phyloP scores from a whole-genome alignment of 2,329 filamentous ascomycete species.

The Aureobasidium sp. region DNA sequence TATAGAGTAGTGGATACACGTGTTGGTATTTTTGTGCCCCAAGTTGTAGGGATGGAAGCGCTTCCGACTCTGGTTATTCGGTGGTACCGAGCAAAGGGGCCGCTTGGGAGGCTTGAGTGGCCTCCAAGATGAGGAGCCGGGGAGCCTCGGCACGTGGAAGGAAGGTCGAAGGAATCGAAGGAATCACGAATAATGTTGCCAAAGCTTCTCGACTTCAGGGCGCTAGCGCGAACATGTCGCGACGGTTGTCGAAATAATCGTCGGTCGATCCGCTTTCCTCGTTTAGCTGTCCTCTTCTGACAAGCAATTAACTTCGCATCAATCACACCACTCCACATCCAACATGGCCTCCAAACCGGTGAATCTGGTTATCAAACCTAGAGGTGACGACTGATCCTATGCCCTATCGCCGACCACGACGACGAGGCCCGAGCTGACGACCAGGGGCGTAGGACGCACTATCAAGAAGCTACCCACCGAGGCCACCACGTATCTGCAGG shows the following conservation, averaged over 20 bases:
- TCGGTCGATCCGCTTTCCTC: background rate
- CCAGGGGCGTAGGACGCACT: conserved; percentile 46
- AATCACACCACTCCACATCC: background rate
- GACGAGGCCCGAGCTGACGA: conserved; percentile 3
- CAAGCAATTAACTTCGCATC: background rate
- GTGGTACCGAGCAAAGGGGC: background rate
- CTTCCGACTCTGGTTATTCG: background rate
- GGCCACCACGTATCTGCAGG: conserved; percentile 45
- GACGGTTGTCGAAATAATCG: background rate
- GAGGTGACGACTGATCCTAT: conserved; percentile 29
- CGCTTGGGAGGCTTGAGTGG: background rate
- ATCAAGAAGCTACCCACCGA: conserved; percentile 54
- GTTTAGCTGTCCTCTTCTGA: background rate
- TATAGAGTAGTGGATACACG: background rate
- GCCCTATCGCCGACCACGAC: background rate
- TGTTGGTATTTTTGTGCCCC: background rate
- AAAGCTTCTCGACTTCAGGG: conserved; percentile 1
- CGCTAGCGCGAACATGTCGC: background rate
- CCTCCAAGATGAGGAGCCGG: background rate
- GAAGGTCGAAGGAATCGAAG: background rate
- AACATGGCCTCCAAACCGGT: conserved; percentile 35
- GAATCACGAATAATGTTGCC: background rate
- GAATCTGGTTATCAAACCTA: conserved; percentile 38
- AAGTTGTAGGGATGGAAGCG: background rate
- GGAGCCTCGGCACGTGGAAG: conserved; percentile 4